phyloP scores from a whole-genome alignment of 2,329 filamentous ascomycete genomes.

The Penicillium decumbens region DNA sequence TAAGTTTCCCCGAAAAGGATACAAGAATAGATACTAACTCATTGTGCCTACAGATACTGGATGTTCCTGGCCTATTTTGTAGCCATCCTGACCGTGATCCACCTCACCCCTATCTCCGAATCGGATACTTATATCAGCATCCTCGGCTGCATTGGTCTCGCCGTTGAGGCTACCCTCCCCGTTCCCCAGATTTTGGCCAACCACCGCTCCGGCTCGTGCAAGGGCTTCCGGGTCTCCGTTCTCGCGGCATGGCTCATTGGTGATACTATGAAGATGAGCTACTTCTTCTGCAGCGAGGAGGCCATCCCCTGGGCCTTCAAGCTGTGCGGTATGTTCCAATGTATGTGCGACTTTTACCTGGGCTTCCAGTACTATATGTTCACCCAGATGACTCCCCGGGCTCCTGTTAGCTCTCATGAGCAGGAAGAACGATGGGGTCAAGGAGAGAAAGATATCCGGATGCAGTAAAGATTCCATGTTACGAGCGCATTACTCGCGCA shows the following conservation, averaged over 20 bases:
- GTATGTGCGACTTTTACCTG: slow-evolving; percentile 45
- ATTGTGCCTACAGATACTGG: slow-evolving; percentile 48
- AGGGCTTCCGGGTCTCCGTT: slow-evolving; percentile 48
- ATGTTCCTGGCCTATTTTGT: slow-evolving; percentile 54
- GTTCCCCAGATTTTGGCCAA: slow-evolving; percentile 48
- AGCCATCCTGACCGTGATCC: slow-evolving; percentile 47
- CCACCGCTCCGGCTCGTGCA: slow-evolving; percentile 46
- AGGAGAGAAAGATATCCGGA: slow-evolving; percentile 39
- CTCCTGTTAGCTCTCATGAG: slow-evolving; percentile 23
- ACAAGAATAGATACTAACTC: slow-evolving; percentile 6
- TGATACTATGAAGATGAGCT: slow-evolving; percentile 50
- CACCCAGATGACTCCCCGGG: slow-evolving; percentile 27
- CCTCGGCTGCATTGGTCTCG: slow-evolving; percentile 45
- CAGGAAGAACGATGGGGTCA: slow-evolving; percentile 26
- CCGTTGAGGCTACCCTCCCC: slow-evolving; percentile 47
- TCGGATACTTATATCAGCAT: slow-evolving; percentile 42
- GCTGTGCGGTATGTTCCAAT: slow-evolving; percentile 48
- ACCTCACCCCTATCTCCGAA: slow-evolving; percentile 47
- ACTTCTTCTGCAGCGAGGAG: slow-evolving; percentile 45
- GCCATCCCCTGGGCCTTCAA: slow-evolving; percentile 48
- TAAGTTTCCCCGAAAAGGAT: slow-evolving; percentile 28
- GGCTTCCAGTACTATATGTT: slow-evolving; percentile 48
- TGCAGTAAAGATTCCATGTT: slow-evolving; percentile 25
- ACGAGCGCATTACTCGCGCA: slow-evolving; percentile 2
- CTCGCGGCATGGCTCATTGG: slow-evolving; percentile 47